phyloP scores from a whole-genome alignment of 2,329 filamentous ascomycete genomes.

The Parastagonospora avenae region DNA sequence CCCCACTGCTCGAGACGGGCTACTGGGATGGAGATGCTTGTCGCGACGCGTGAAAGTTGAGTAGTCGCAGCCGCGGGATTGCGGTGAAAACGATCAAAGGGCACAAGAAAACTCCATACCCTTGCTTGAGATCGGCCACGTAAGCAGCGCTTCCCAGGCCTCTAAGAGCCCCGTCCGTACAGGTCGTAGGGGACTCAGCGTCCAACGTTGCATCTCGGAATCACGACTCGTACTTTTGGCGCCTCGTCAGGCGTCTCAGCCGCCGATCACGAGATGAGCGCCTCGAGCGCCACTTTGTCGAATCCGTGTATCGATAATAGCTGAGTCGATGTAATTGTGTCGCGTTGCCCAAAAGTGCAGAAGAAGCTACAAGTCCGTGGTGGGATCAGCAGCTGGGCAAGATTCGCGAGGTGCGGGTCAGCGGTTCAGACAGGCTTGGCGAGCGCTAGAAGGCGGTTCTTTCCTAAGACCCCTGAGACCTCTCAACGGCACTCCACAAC shows the following conservation, averaged over 20 bases:
- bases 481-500: neutral
- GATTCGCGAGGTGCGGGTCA: neutral
- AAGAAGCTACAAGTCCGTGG: neutral
- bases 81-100: constrained; percentile 1
- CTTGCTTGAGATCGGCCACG: constrained; percentile 11
- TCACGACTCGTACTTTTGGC: constrained; percentile 10
- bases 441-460: neutral
- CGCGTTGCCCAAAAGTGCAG: neutral
- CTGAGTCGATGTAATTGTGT: constrained; percentile 7
- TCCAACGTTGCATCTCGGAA: constrained; percentile 32
- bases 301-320: constrained; percentile 26
- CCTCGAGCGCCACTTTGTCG: constrained; percentile 15
- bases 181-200: constrained; percentile 6
- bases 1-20: constrained; percentile 4
- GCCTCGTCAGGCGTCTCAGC: constrained; percentile 26
- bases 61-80: constrained; percentile 10
- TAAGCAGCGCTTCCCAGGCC: constrained; percentile 7
- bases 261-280: constrained; percentile 17
- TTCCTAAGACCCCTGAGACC: neutral
- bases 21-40: neutral
- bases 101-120: constrained; percentile 2
- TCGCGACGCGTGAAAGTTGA: constrained; percentile 11
- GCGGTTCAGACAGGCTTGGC: constrained; percentile 1
- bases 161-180: constrained; percentile 6
- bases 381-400: neutral